phyloP scores from a whole-genome alignment of 345 rosid species.

The Trapa bicornis region DNA sequence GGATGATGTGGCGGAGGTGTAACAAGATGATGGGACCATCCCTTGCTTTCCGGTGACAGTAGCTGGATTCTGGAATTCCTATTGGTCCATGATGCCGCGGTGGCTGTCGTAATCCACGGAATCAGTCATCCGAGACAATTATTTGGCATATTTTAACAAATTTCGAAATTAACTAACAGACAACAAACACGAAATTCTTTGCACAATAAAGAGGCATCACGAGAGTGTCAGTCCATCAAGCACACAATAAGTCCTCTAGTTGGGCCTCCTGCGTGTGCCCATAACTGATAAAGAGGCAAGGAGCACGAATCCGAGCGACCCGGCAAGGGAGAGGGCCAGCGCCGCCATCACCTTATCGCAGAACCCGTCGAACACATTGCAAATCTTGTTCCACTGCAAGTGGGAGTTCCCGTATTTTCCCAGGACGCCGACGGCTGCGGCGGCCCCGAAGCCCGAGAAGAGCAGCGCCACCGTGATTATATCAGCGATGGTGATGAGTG shows the following conservation, averaged over 20 bases:
- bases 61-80: neutral
- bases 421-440: conserved; percentile 39
- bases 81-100: conserved; percentile 13
- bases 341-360: conserved; percentile 36
- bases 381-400: conserved; percentile 46
- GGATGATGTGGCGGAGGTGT: too few species aligned
- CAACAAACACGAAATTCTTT: too few species aligned
- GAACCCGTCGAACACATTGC: conserved; percentile 42
- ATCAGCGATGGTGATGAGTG: conserved; percentile 22
- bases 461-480: conserved; percentile 40
- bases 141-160: too few species aligned
- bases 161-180: too few species aligned
- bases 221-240: neutral
- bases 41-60: neutral
- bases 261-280: neutral
- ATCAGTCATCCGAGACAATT: too few species aligned
- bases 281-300: neutral
- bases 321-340: conserved; percentile 23
- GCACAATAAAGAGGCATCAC: too few species aligned
- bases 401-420: conserved; percentile 58
- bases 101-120: neutral
- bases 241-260: neutral
- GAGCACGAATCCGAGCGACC: conserved; percentile 25
- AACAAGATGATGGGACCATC: neutral
- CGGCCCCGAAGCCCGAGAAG: conserved; percentile 48